phyloP scores from a whole-genome alignment of 768 basidiomycete genomes.

The Trametes elegans region DNA sequence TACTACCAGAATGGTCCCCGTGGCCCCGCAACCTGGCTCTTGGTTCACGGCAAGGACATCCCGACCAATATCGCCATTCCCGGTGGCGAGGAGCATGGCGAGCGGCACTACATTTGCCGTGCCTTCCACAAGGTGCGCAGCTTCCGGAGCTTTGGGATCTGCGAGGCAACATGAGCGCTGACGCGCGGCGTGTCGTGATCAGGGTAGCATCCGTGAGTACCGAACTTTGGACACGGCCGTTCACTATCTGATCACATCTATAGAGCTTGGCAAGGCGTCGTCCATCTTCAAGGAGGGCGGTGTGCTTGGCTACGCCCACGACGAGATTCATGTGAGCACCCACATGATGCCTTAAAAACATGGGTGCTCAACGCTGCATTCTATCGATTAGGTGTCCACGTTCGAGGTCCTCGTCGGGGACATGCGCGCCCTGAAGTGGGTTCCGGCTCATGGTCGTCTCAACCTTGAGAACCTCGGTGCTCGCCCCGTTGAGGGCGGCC shows the following conservation, averaged over 20 bases:
- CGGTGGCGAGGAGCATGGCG: constrained; percentile 53
- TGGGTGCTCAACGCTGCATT: too few species aligned
- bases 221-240: not conserved
- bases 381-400: constrained; percentile 43
- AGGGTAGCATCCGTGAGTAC: constrained; percentile 55
- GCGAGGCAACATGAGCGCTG: not conserved
- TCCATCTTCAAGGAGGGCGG: constrained; percentile 56
- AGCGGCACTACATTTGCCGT: constrained; percentile 57
- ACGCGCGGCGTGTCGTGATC: constrained; percentile 1
- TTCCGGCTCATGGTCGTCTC: constrained; percentile 44
- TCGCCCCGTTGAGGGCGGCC: constrained; percentile 65
- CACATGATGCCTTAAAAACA: too few species aligned
- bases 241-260: constrained; percentile 18
- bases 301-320: constrained; percentile 57
- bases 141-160: constrained; percentile 18
- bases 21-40: constrained; percentile 59
- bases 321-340: constrained; percentile 54
- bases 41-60: constrained; percentile 56
- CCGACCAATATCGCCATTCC: constrained; percentile 53
- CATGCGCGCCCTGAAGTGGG: constrained; percentile 56
- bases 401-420: constrained; percentile 76
- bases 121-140: constrained; percentile 52
- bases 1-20: constrained; percentile 44
- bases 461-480: constrained; percentile 42
- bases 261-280: constrained; percentile 70